Conservation (phyloP, 2,329 filamentous ascomycete species). For the Hymenoscyphus fructigenus region DNA sequence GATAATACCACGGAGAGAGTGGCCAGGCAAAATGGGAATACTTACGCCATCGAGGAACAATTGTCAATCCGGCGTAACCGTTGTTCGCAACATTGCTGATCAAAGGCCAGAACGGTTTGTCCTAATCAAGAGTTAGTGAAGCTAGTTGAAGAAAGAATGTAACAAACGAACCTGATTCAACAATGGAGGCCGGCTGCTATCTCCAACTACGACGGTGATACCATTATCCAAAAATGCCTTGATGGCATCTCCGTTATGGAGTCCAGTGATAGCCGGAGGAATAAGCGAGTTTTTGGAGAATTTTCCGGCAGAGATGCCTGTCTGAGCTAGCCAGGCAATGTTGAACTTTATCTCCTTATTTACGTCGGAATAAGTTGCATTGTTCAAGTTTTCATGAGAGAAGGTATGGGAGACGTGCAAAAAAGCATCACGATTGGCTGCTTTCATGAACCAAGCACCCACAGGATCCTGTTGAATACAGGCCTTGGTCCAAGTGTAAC, state of each 20-base stretch:
- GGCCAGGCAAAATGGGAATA: neutral
- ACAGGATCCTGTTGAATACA: constrained; percentile 52
- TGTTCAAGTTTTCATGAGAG: constrained; percentile 56
- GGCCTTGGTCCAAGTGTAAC: constrained; percentile 15
- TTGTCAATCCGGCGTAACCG: constrained; percentile 54
- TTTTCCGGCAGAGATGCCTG: constrained; percentile 45
- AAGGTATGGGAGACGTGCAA: constrained; percentile 60
- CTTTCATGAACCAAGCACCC: constrained; percentile 47
- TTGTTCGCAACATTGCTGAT: constrained; percentile 51
- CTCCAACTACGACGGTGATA: constrained; percentile 57
- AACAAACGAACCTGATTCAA: constrained; percentile 43
- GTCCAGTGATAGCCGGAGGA: constrained; percentile 60
- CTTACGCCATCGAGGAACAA: constrained; percentile 54
- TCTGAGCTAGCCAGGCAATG: constrained; percentile 54
- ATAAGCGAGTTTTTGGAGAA: constrained; percentile 57
- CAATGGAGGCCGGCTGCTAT: constrained; percentile 56
- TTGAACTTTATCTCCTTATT: constrained; percentile 60
- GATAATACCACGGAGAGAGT: neutral
- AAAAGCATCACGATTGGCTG: constrained; percentile 50
- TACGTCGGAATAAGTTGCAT: constrained; percentile 56
- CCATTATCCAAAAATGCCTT: constrained; percentile 57
- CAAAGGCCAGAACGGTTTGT: constrained; percentile 50
- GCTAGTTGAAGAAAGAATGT: neutral
- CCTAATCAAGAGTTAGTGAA: constrained; percentile 7
- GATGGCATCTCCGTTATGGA: constrained; percentile 62